Conservation (phyloP, 169 alveolate genomes). For the Eimeria falciformis region DNA sequence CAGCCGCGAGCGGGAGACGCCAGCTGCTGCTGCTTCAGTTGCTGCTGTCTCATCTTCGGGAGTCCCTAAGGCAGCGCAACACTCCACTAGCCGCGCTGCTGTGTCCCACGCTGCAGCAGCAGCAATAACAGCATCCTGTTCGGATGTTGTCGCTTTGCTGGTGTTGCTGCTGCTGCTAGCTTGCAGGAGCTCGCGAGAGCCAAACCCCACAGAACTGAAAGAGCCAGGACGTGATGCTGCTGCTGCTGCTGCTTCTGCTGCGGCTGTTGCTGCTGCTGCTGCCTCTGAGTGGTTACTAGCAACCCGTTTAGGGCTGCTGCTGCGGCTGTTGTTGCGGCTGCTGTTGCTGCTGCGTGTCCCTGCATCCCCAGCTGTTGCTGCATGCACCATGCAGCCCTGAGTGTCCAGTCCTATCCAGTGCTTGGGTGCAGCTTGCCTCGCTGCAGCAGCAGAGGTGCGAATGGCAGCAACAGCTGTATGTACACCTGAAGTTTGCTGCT, state of each 20-base stretch:
- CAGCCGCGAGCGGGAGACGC: constrained; percentile 16
- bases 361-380: not conserved
- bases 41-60: constrained; percentile 49
- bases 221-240: constrained; percentile 20
- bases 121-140: not conserved
- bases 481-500: constrained; percentile 29
- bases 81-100: constrained; percentile 29
- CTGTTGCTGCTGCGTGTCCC: not conserved
- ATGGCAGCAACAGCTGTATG: constrained; percentile 18
- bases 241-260: not conserved
- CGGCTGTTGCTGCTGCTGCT: constrained; percentile 17
- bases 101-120: constrained; percentile 42
- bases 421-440: not conserved
- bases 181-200: constrained; percentile 50
- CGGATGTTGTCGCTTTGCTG: constrained; percentile 21
- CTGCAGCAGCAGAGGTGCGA: not conserved
- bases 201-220: constrained; percentile 22
- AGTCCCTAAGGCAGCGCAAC: constrained; percentile 26
- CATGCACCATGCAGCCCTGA: not conserved
- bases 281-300: not conserved
- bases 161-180: constrained; percentile 22
- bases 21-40: constrained; percentile 48
- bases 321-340: not conserved
- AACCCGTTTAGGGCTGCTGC: constrained; percentile 20
- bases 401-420: constrained; percentile 18